Base-by-base conservation (phyloP, 495 filamentous ascomycete species). In the Hypoxylon intermedium region DNA sequence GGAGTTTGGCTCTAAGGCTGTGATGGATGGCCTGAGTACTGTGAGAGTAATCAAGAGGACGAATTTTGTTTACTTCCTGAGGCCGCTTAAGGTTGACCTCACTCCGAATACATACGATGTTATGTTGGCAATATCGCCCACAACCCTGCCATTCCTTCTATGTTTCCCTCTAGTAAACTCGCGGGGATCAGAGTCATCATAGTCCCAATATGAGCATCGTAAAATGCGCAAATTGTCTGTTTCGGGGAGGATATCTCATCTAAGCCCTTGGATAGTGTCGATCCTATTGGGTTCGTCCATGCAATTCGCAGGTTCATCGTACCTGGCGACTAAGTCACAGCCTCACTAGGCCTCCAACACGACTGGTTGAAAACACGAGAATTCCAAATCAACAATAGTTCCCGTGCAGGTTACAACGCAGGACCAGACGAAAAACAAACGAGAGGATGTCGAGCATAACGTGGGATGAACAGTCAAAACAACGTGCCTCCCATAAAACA, bases 241-340 rank as follows among this genome's bases (percentile, higher is more conserved):
- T 4, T 36, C 19, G 16, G 19, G 13, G n/a, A 12, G 5, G 24
- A 46, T 23, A 36, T 37, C 47, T 52, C 56, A 59, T 18, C 48
- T 24, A 33, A 52, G 41, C 19, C 37, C 13, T 11, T 9, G 16
- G 43, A 20, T 37, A 9, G 21, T 44, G 36, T 50, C 16, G 23
- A 6, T 33, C 15, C 15, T 18, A 31, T 40, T 20, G 3, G 13
- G 2, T 21, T 9, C 3, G 23, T 20, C 26, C 24, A 13, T 15
- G 24, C 24, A 30, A 36, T 19, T 5, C 16, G 6, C 34, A 38
- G 9, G 24, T n/a, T 31, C 34, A 30, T 33, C 37, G 15, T 44
- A 53, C 11, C 21, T 11, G 15, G 19, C 34, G 13, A 1, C 26
- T 5, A 31, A 37, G 5, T 50, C 45, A 45, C 18, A 62, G 21